Evolutionary conservation across 1,284 basidiomycete species (phyloP).

Genomic region (Wallemia hederae): DNA sequence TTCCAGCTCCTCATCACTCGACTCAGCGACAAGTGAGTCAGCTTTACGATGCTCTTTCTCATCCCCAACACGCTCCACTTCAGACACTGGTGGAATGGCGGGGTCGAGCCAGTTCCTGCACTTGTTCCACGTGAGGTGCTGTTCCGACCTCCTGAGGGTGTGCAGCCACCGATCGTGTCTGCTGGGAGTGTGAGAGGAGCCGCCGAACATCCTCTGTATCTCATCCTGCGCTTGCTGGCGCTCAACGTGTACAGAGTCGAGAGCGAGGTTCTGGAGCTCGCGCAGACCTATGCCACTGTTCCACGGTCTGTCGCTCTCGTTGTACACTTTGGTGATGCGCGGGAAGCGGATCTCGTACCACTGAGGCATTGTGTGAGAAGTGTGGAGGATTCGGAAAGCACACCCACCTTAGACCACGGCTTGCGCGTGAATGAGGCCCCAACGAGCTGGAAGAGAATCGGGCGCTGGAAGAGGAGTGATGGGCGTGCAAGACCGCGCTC

Average conservation of each 20-base stretch:
- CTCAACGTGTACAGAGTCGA: neutral
- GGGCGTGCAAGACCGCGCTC: slow-evolving; percentile 23
- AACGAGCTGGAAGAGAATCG: slow-evolving; percentile 38
- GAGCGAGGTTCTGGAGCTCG: neutral
- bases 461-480: slow-evolving; percentile 26
- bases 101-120: neutral
- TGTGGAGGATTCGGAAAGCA: neutral
- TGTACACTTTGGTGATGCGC: slow-evolving; percentile 35
- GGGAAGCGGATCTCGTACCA: slow-evolving; percentile 58
- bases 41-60: no score
- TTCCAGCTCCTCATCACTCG: no score
- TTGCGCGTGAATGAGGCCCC: slow-evolving; percentile 53
- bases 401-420: slow-evolving; percentile 24
- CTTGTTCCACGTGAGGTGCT: neutral
- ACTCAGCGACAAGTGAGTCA: no score
- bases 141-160: neutral
- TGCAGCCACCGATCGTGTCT: neutral
- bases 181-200: neutral
- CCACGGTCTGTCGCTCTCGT: slow-evolving; percentile 31
- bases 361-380: slow-evolving; percentile 16
- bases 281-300: slow-evolving; percentile 2
- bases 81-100: no score
- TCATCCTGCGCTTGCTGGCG: neutral
- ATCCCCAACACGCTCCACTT: neutral
- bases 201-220: neutral